phyloP scores from a whole-genome alignment of 106 monocot genomes.

The Dioscorea dumetorum region DNA sequence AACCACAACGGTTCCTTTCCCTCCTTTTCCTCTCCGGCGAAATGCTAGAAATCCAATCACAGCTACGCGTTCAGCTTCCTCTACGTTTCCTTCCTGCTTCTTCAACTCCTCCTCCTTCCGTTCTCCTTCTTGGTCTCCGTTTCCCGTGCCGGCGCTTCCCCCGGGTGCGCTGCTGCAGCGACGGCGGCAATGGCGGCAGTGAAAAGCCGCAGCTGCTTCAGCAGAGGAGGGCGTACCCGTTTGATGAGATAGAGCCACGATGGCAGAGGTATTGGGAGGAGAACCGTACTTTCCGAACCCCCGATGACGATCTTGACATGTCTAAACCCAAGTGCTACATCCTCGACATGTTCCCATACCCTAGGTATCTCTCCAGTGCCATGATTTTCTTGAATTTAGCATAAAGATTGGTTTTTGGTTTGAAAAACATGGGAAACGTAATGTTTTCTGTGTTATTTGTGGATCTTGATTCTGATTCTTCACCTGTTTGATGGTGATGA shows the following conservation, averaged over 20 bases:
- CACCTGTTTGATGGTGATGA: too few species aligned
- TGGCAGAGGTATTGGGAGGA: slow-evolving; percentile 97
- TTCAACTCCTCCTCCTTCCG: not conserved
- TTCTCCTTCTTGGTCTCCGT: slow-evolving; percentile 7
- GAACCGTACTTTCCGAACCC: slow-evolving; percentile 75
- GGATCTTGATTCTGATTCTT: too few species aligned
- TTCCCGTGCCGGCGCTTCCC: slow-evolving; percentile 3
- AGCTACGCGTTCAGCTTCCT: not conserved
- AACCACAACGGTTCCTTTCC: too few species aligned
- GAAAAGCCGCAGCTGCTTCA: slow-evolving; percentile 2
- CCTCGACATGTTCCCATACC: slow-evolving; percentile 99
- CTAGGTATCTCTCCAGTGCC: slow-evolving; percentile 37
- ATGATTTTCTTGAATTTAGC: slow-evolving; percentile 1
- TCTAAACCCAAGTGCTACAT: slow-evolving; percentile 95
- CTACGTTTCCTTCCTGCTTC: not conserved
- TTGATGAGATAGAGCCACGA: slow-evolving; percentile 66
- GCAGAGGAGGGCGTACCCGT: slow-evolving; percentile 59
- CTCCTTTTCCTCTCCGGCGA: too few species aligned
- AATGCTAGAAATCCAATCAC: not conserved
- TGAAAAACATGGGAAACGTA: too few species aligned
- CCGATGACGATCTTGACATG: slow-evolving; percentile 66
- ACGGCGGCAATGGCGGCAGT: slow-evolving; percentile 5
- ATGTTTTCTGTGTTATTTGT: too few species aligned
- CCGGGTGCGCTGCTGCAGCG: slow-evolving; percentile 11
- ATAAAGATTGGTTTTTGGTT: not conserved